These are phyloP conservation scores for Xylaria sp. DNA, from an alignment of 2,329 filamentous ascomycete species.

Conservation along the genomic window DNA sequence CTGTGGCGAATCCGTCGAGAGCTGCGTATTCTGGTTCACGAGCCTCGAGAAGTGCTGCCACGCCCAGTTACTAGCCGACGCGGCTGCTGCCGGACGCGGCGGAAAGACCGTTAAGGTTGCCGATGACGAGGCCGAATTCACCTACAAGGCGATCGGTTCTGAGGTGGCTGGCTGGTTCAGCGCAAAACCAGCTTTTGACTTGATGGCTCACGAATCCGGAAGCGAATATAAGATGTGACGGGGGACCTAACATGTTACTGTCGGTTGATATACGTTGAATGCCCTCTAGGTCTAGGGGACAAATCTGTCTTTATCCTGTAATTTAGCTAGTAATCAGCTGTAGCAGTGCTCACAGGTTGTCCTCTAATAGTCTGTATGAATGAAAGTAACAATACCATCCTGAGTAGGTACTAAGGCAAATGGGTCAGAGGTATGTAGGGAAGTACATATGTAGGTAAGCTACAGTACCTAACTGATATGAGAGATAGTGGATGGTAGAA, in stretches of 20 bases:
- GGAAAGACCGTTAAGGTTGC: constrained; percentile 73
- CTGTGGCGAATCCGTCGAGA: constrained; percentile 61
- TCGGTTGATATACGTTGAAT: not conserved
- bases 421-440: too few relatives aligned
- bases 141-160: constrained; percentile 72
- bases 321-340: too few relatives aligned
- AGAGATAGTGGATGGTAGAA: too few relatives aligned
- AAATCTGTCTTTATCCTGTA: not conserved
- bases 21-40: constrained; percentile 65
- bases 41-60: constrained; percentile 62
- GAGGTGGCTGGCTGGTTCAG: constrained; percentile 74
- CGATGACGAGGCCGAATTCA: constrained; percentile 74
- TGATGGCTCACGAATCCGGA: constrained; percentile 52
- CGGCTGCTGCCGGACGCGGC: constrained; percentile 70
- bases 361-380: too few relatives aligned
- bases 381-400: too few relatives aligned
- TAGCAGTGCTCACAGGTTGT: too few relatives aligned
- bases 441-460: too few relatives aligned
- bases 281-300: not conserved
- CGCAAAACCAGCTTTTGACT: constrained; percentile 77
- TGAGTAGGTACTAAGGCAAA: too few relatives aligned
- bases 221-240: constrained; percentile 43
- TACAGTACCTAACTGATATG: too few relatives aligned
- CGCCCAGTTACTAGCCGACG: constrained; percentile 65
- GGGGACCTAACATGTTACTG: not conserved